Evolutionary conservation across 768 basidiomycete genomes (phyloP).

Genomic region (Hypsizygus marmoreus): DNA sequence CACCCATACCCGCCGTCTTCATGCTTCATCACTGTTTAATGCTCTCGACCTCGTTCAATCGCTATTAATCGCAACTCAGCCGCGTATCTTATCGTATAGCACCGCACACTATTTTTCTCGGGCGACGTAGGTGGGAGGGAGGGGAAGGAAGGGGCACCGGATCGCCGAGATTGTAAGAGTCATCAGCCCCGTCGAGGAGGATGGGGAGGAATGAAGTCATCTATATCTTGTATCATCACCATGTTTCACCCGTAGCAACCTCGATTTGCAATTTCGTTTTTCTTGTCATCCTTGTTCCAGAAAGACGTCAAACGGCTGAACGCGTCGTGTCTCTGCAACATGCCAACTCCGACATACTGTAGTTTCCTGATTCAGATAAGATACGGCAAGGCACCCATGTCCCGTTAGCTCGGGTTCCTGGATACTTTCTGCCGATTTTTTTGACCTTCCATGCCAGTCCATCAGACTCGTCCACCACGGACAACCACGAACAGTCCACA

Average conservation of each 20-base stretch:
- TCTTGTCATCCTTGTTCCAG: slow-evolving; percentile 18
- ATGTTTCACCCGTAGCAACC: slow-evolving; percentile 24
- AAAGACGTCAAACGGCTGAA: background rate
- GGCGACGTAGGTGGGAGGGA: slow-evolving; percentile 8
- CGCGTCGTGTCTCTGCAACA: slow-evolving; percentile 1
- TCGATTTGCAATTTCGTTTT: slow-evolving; percentile 24
- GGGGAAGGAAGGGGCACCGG: slow-evolving; percentile 1
- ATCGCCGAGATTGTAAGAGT: slow-evolving; percentile 23
- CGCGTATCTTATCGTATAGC: slow-evolving; percentile 17
- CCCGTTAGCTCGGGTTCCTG: slow-evolving; percentile 22
- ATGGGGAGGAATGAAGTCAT: slow-evolving; percentile 37
- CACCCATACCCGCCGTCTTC: slow-evolving; percentile 15
- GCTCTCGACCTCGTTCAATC: slow-evolving; percentile 17
- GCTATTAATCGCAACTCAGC: slow-evolving; percentile 15
- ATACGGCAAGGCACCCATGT: slow-evolving; percentile 12
- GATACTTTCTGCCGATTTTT: background rate
- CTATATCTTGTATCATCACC: slow-evolving; percentile 32
- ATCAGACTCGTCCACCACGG: background rate
- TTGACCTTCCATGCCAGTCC: slow-evolving; percentile 1
- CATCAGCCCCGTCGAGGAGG: slow-evolving; percentile 31
- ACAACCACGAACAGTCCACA: too few species aligned
- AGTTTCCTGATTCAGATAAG: slow-evolving; percentile 10
- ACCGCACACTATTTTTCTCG: slow-evolving; percentile 19
- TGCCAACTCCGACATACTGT: too few species aligned
- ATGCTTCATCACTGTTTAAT: slow-evolving; percentile 17